phyloP scores from a whole-genome alignment of 1,284 basidiomycete genomes.

The Trichosporon ovoides region DNA sequence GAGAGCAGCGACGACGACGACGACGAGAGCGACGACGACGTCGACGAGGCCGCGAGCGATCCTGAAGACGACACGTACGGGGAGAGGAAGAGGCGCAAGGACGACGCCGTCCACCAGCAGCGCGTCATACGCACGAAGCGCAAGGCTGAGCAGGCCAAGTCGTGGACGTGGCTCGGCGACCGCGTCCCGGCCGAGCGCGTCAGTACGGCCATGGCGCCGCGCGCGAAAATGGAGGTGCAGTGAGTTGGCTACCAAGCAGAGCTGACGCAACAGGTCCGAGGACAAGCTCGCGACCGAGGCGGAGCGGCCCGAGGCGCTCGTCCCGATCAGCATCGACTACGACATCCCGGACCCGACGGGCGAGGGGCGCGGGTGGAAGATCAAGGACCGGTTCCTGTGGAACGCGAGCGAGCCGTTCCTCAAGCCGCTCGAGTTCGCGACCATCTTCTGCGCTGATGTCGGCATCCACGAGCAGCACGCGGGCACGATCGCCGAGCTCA shows the following conservation, averaged over 20 bases:
- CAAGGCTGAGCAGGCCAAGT: constrained; percentile 11
- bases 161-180: constrained; percentile 79
- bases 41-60: constrained; percentile 69
- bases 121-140: background rate
- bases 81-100: constrained; percentile 18
- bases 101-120: constrained; percentile 6
- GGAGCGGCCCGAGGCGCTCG: constrained; percentile 61
- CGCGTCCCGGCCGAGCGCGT: constrained; percentile 77
- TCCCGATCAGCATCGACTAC: constrained; percentile 91
- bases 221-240: background rate
- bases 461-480: constrained; percentile 70
- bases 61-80: constrained; percentile 37
- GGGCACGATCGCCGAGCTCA: constrained; percentile 75
- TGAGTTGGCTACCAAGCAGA: background rate
- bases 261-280: constrained; percentile 54
- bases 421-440: constrained; percentile 76
- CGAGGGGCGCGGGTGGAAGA: constrained; percentile 59
- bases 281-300: constrained; percentile 65
- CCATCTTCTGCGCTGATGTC: constrained; percentile 79
- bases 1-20: constrained; percentile 77
- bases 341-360: constrained; percentile 62
- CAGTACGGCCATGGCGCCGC: constrained; percentile 54
- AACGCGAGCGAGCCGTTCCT: constrained; percentile 71
- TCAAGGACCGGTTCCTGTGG: constrained; percentile 97
- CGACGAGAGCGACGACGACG: constrained; percentile 61